phyloP scores from a whole-genome alignment of 192 early-diverging fungal species.

The Mortierella alpina region DNA sequence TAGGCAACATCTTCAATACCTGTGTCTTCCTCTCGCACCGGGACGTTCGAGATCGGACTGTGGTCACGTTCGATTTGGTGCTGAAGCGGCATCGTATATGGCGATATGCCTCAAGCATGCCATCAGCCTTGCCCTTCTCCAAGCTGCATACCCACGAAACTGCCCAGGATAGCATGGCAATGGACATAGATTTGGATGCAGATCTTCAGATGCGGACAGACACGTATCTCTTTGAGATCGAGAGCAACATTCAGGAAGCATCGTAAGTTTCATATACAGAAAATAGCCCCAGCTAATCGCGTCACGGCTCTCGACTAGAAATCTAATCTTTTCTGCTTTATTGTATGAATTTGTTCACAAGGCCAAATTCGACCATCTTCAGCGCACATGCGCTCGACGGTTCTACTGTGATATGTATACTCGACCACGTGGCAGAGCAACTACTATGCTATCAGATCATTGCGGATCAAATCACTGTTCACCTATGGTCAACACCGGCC shows the following conservation, averaged over 20 bases:
- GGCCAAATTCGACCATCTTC: constrained; percentile 29
- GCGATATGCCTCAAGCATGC: constrained; percentile 28
- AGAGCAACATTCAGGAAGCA: constrained; percentile 19
- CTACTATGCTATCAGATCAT: constrained; percentile 23
- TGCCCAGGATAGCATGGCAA: background rate
- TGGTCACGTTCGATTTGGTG: constrained; percentile 27
- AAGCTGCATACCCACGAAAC: constrained; percentile 1
- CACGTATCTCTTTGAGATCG: constrained; percentile 32
- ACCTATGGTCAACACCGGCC: constrained; percentile 42
- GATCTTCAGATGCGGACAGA: constrained; percentile 34
- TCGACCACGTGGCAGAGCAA: constrained; percentile 23
- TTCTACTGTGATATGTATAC: constrained; percentile 35
- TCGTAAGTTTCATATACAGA: constrained; percentile 14
- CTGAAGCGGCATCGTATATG: constrained; percentile 27
- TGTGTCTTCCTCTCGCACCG: constrained; percentile 15
- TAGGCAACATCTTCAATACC: constrained; percentile 36
- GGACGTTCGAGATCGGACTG: constrained; percentile 11
- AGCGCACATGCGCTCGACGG: constrained; percentile 48
- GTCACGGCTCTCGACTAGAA: background rate
- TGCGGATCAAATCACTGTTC: constrained; percentile 9
- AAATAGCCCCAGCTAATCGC: background rate
- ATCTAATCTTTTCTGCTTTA: background rate
- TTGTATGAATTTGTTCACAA: background rate
- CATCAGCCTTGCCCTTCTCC: constrained; percentile 7
- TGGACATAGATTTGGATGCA: constrained; percentile 16